Conservation (phyloP, 1,284 basidiomycete genomes). For the Tylopilus sp. region DNA sequence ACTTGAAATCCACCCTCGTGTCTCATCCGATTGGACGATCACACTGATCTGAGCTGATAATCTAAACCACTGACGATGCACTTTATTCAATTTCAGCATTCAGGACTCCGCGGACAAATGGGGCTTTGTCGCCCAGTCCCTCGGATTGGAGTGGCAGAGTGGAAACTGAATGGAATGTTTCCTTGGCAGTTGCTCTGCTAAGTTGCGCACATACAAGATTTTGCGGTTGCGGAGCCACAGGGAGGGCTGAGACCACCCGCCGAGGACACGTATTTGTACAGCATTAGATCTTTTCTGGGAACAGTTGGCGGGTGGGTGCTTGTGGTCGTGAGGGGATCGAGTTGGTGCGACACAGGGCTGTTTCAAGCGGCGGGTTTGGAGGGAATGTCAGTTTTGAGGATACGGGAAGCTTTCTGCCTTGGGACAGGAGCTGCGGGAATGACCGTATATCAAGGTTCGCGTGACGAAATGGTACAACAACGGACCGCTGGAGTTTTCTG, state of each 20-base stretch:
- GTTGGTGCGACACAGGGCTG: neutral
- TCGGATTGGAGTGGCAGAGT: conserved; percentile 47
- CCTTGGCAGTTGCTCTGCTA: neutral
- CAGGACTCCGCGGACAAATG: conserved; percentile 73
- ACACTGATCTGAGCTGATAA: conserved; percentile 1
- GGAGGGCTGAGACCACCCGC: neutral
- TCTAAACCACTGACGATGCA: conserved; percentile 6
- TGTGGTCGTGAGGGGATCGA: neutral
- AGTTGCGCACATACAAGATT: neutral
- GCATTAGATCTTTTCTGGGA: neutral
- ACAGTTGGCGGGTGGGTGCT: neutral
- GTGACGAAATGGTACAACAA: conserved; percentile 8
- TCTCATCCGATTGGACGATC: neutral
- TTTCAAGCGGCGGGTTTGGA: conserved; percentile 14
- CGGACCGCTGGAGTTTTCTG: conserved; percentile 89
- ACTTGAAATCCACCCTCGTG: neutral
- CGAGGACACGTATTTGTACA: conserved; percentile 1
- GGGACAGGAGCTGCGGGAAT: conserved; percentile 65
- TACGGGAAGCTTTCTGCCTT: conserved; percentile 66
- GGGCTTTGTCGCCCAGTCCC: conserved; percentile 66
- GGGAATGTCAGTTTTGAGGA: conserved; percentile 70
- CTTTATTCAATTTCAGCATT: conserved; percentile 45
- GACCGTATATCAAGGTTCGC: conserved; percentile 6
- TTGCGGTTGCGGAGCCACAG: neutral
- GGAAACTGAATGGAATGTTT: conserved; percentile 9